phyloP scores from a whole-genome alignment of 192 early-diverging fungal species.

The Gaertneriomyces sp. region DNA sequence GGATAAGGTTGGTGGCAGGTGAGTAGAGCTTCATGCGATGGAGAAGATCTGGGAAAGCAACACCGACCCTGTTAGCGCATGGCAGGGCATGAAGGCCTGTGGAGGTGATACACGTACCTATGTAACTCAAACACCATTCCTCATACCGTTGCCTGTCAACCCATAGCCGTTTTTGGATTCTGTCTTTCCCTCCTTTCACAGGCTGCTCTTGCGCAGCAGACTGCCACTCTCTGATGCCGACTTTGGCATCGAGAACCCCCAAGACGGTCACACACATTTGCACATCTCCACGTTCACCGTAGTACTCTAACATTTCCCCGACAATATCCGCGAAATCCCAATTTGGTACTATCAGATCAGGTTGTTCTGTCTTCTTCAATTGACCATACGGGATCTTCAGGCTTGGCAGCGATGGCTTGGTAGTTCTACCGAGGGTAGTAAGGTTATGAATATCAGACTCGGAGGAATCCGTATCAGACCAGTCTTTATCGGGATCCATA shows the following conservation, averaged over 20 bases:
- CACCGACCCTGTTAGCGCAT: neutral
- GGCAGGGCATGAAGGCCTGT: too few species aligned
- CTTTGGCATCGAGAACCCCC: constrained; percentile 41
- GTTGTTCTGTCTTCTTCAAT: neutral
- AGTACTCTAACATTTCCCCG: constrained; percentile 60
- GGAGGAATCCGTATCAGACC: too few species aligned
- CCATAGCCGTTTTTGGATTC: constrained; percentile 28
- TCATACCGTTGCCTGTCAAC: constrained; percentile 50
- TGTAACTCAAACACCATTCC: constrained; percentile 67
- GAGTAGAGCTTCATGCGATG: constrained; percentile 69
- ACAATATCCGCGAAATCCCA: constrained; percentile 47
- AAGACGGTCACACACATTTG: constrained; percentile 76
- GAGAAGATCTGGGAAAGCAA: constrained; percentile 53
- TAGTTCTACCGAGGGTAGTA: too few species aligned
- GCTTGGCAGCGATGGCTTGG: too few species aligned
- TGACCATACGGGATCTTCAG: neutral
- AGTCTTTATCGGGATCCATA: too few species aligned
- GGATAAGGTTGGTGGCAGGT: constrained; percentile 58
- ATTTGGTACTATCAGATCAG: constrained; percentile 33
- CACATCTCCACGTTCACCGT: constrained; percentile 73
- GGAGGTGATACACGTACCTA: constrained; percentile 44
- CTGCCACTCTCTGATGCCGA: too few species aligned
- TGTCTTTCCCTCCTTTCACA: too few species aligned
- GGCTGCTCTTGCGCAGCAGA: too few species aligned
- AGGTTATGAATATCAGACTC: too few species aligned